A percentile compares a stretch with the other conserved stretches of the same genome.
phyloP scores from a whole-genome alignment of 352 stramenopile species.

The Globisporangium solare region DNA sequence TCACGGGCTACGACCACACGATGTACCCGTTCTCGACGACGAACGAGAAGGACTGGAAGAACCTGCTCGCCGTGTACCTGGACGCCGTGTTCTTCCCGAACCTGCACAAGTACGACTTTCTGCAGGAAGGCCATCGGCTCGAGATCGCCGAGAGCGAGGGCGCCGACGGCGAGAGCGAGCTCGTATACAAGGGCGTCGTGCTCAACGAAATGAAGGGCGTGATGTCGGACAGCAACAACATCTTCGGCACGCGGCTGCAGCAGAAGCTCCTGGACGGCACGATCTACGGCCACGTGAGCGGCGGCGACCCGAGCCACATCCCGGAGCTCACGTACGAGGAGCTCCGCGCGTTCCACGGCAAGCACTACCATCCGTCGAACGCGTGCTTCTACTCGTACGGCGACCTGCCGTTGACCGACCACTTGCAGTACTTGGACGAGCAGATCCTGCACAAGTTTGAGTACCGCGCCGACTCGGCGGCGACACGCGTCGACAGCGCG shows the following conservation, averaged over 20 bases:
- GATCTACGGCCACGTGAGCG: slow-evolving; percentile 83
- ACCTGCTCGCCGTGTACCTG: slow-evolving; percentile 96
- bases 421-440: slow-evolving; percentile 71
- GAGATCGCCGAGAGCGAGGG: slow-evolving; percentile 36
- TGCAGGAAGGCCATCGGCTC: slow-evolving; percentile 77
- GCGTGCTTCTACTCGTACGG: slow-evolving; percentile 89
- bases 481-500: slow-evolving; percentile 38
- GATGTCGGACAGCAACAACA: slow-evolving; percentile 92
- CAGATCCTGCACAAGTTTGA: slow-evolving; percentile 69
- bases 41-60: slow-evolving; percentile 97
- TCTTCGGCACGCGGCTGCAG: slow-evolving; percentile 90
- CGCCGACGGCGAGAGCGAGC: slow-evolving; percentile 28
- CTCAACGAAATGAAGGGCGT: slow-evolving; percentile 99
- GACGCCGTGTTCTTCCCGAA: slow-evolving; percentile 97
- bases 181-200: slow-evolving; percentile 93
- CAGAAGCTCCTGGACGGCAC: slow-evolving; percentile 88
- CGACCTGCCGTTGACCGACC: slow-evolving; percentile 72
- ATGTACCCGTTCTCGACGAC: slow-evolving; percentile 98
- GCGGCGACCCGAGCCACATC: slow-evolving; percentile 66
- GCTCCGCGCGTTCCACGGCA: slow-evolving; percentile 71
- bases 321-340: slow-evolving; percentile 74
- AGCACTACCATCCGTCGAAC: slow-evolving; percentile 89
- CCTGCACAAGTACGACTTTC: slow-evolving; percentile 69
- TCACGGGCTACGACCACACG: slow-evolving; percentile 98
- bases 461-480: slow-evolving; percentile 40